phyloP scores from a whole-genome alignment of 2,329 filamentous ascomycete species.

The Xylariaceae sp. region DNA sequence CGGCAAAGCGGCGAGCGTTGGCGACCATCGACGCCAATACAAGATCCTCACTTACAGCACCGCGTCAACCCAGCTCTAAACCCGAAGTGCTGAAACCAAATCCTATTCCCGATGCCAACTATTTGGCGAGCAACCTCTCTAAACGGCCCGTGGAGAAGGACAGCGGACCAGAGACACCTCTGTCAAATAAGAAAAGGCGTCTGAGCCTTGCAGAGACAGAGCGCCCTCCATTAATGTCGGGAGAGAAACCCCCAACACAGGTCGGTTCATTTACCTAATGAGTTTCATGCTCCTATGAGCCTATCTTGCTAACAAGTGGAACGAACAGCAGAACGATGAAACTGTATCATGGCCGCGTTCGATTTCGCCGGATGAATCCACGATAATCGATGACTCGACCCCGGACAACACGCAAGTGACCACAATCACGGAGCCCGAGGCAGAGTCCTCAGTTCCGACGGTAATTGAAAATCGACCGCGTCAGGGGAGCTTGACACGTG shows the following conservation, averaged over 20 bases:
- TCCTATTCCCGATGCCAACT: constrained; percentile 5
- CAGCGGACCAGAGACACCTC: constrained; percentile 1
- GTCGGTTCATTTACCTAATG: constrained; percentile 3
- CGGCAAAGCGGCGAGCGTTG: constrained; percentile 31
- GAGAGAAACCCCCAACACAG: constrained; percentile 8
- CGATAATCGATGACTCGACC: constrained; percentile 49
- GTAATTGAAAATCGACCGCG: constrained; percentile 19
- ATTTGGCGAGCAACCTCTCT: background rate
- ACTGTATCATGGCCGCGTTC: constrained; percentile 19
- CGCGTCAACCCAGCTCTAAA: constrained; percentile 19
- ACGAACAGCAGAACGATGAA: constrained; percentile 11
- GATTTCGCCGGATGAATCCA: constrained; percentile 43
- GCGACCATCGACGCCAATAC: constrained; percentile 29
- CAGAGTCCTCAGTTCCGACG: constrained; percentile 9
- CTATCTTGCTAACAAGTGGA: constrained; percentile 12
- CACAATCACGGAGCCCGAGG: constrained; percentile 49
- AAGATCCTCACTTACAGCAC: constrained; percentile 17
- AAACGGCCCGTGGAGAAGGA: constrained; percentile 23
- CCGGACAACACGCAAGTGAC: constrained; percentile 50
- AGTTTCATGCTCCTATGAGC: background rate
- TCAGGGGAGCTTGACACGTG: constrained; percentile 42
- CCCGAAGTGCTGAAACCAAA: constrained; percentile 12
- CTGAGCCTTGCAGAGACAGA: constrained; percentile 10
- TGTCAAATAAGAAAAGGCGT: constrained; percentile 24
- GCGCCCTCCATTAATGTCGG: background rate